Conservation (phyloP, 2,329 filamentous ascomycete genomes). For the Alternaria novae-zelandiae region DNA sequence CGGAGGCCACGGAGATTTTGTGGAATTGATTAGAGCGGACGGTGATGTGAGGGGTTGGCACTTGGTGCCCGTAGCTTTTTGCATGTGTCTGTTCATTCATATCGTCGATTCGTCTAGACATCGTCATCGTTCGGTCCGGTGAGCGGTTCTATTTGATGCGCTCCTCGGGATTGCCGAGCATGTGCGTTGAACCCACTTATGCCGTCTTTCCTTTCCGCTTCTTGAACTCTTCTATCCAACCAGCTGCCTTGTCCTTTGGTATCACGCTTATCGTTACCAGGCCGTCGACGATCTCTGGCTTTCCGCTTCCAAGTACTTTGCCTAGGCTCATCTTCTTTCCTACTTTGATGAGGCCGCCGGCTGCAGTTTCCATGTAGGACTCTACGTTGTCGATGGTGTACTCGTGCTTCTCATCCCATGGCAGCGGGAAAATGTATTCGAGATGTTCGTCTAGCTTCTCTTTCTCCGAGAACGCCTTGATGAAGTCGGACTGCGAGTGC, state of each 20-base stretch:
- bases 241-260: constrained; percentile 70
- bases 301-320: constrained; percentile 76
- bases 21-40: not conserved
- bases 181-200: not conserved
- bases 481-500: constrained; percentile 83
- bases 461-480: constrained; percentile 84
- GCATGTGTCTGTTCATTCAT: not conserved
- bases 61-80: not conserved
- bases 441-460: constrained; percentile 79
- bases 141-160: not conserved
- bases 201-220: constrained; percentile 58
- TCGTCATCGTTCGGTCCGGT: not conserved
- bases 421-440: constrained; percentile 82
- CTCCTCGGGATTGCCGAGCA: not conserved
- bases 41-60: not conserved
- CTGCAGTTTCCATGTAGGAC: constrained; percentile 84
- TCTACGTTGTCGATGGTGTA: constrained; percentile 75
- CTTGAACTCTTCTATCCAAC: constrained; percentile 89
- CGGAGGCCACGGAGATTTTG: not conserved
- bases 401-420: constrained; percentile 76
- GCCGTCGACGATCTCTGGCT: constrained; percentile 86
- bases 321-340: constrained; percentile 82
- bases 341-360: constrained; percentile 84
- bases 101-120: not conserved
- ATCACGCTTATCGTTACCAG: constrained; percentile 83